Evolutionary conservation across 164 flowering plant genomes (phyloP).

Genomic region (Brasenia schreberi): DNA sequence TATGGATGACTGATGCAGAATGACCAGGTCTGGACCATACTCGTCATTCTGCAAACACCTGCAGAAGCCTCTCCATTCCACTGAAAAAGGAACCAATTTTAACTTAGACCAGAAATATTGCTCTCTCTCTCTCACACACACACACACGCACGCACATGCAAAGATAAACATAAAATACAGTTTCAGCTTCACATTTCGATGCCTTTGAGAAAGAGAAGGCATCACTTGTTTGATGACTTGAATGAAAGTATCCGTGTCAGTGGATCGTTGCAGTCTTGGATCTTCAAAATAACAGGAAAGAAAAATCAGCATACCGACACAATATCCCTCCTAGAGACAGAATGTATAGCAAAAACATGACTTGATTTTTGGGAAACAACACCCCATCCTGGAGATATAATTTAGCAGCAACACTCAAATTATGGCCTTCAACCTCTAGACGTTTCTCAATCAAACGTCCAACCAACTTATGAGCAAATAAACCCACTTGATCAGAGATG

Average conservation of each 20-base stretch:
- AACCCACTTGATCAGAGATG: conserved; percentile 52
- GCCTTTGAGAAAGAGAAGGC: conserved; percentile 1
- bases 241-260: background rate
- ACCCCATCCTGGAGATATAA: conserved; percentile 33
- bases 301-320: background rate
- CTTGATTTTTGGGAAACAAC: conserved; percentile 15
- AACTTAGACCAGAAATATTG: background rate
- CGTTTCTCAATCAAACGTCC: conserved; percentile 40
- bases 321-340: background rate
- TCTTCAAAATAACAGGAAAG: background rate
- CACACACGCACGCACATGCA: background rate
- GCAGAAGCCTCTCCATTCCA: background rate
- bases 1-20: background rate
- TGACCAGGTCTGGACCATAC: no score
- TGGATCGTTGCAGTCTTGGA: background rate
- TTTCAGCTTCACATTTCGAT: background rate
- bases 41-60: background rate
- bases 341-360: conserved; percentile 4
- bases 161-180: background rate
- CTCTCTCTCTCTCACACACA: background rate
- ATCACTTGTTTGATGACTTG: background rate
- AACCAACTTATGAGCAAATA: conserved; percentile 44
- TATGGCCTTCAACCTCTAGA: conserved; percentile 22
- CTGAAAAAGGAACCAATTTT: background rate
- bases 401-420: conserved; percentile 17